Conservation (phyloP, 495 filamentous ascomycete genomes). For the Cairneyella variabilis region DNA sequence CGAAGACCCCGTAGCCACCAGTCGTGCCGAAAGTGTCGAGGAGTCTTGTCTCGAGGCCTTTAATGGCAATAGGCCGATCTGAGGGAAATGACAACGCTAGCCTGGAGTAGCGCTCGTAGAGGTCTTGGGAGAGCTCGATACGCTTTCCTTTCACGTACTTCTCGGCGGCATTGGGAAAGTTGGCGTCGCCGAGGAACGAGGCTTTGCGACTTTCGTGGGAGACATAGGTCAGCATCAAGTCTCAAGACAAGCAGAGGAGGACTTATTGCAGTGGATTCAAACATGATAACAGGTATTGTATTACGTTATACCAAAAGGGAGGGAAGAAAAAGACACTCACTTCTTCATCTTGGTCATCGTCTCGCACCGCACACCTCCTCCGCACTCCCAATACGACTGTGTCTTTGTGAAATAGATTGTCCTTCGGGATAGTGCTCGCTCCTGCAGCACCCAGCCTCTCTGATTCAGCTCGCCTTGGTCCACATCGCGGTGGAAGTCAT, state of each 20-base stretch:
- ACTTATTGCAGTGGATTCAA: not conserved
- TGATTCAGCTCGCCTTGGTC: not conserved
- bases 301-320: not conserved
- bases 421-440: no score
- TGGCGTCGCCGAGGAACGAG: constrained; percentile 33
- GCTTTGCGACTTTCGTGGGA: constrained; percentile 7
- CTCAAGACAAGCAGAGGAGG: not conserved
- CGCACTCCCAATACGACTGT: no score
- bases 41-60: constrained; percentile 9
- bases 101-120: constrained; percentile 9
- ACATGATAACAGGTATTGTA: not conserved
- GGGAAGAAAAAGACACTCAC: no score
- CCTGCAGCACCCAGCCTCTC: no score
- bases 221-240: not conserved
- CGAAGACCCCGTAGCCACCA: constrained; percentile 10
- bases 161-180: constrained; percentile 30
- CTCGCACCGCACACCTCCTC: no score
- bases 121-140: constrained; percentile 4
- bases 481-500: not conserved
- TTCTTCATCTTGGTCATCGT: no score
- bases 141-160: not conserved
- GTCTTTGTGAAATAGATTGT: no score
- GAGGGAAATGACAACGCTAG: not conserved
- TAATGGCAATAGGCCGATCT: constrained; percentile 8
- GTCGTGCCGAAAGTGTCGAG: not conserved